phyloP scores from a whole-genome alignment of 1,284 basidiomycete species.

The Hypsizygus ulmarius region DNA sequence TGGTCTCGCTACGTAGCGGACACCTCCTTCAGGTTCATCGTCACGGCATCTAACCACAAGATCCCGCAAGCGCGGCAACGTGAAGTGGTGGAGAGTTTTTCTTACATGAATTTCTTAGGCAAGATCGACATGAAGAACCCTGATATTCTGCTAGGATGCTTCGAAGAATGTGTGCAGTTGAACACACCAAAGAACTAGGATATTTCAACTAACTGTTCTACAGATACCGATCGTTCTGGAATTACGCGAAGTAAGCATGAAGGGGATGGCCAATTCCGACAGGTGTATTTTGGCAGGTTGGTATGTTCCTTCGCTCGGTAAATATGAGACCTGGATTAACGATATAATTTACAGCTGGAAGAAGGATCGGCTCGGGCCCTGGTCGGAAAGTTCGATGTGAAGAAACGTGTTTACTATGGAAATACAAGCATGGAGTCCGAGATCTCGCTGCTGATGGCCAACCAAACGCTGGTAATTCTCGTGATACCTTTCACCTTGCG shows the following conservation, averaged over 20 bases:
- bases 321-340: constrained; percentile 1
- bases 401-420: constrained; percentile 88
- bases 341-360: constrained; percentile 48
- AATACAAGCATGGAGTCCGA: constrained; percentile 99
- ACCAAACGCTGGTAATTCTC: constrained; percentile 76
- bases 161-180: constrained; percentile 81
- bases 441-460: constrained; percentile 93
- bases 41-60: constrained; percentile 75
- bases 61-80: constrained; percentile 65
- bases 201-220: constrained; percentile 1
- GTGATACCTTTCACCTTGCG: not conserved
- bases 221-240: constrained; percentile 51
- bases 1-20: constrained; percentile 64
- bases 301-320: constrained; percentile 49
- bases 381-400: constrained; percentile 77
- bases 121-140: constrained; percentile 84
- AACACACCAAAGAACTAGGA: not conserved
- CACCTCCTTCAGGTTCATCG: constrained; percentile 80
- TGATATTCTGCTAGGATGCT: constrained; percentile 75
- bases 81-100: constrained; percentile 77
- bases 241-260: constrained; percentile 48
- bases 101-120: constrained; percentile 83
- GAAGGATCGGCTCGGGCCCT: constrained; percentile 72
- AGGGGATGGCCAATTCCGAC: constrained; percentile 65
- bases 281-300: constrained; percentile 82